These are phyloP conservation scores for Theileria orientalis DNA, from an alignment of 169 alveolate genomes.

Conservation along the genomic window DNA sequence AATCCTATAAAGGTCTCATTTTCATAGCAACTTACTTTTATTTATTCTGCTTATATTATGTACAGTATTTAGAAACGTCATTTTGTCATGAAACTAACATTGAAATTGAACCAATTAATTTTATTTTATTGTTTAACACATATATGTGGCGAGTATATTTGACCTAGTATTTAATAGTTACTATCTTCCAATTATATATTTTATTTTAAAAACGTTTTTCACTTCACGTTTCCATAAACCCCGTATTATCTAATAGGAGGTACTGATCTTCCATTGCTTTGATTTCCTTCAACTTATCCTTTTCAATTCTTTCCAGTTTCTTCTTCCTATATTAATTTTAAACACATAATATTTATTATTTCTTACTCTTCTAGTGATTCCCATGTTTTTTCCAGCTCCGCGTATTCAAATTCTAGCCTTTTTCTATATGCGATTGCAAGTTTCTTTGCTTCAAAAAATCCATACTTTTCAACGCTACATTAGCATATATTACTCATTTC, in stretches of 20 bases:
- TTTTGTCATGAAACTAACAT: too few relatives aligned
- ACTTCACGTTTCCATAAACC: background rate
- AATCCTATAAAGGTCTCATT: slow-evolving; percentile 14
- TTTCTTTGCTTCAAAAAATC: slow-evolving; percentile 79
- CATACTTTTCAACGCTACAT: slow-evolving; percentile 69
- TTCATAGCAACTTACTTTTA: too few relatives aligned
- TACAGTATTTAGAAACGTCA: too few relatives aligned
- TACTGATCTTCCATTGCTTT: slow-evolving; percentile 14
- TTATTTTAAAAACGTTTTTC: too few relatives aligned
- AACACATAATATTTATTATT: background rate
- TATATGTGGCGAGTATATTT: too few relatives aligned
- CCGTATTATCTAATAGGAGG: background rate
- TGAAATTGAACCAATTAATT: too few relatives aligned
- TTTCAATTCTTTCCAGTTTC: slow-evolving; percentile 4
- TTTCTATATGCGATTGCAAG: slow-evolving; percentile 80
- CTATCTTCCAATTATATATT: too few relatives aligned
- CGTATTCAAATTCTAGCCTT: slow-evolving; percentile 80
- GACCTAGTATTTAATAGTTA: too few relatives aligned
- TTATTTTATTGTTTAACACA: too few relatives aligned
- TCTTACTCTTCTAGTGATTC: slow-evolving; percentile 56
- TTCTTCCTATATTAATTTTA: slow-evolving; percentile 1
- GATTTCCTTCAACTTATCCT: background rate
- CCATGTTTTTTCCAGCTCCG: slow-evolving; percentile 80
- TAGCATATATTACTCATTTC: too few relatives aligned
- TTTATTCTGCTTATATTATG: too few relatives aligned